Evolutionary conservation across 2,329 filamentous ascomycete genomes (phyloP).

Genomic region (Emydomyces testavorans): DNA sequence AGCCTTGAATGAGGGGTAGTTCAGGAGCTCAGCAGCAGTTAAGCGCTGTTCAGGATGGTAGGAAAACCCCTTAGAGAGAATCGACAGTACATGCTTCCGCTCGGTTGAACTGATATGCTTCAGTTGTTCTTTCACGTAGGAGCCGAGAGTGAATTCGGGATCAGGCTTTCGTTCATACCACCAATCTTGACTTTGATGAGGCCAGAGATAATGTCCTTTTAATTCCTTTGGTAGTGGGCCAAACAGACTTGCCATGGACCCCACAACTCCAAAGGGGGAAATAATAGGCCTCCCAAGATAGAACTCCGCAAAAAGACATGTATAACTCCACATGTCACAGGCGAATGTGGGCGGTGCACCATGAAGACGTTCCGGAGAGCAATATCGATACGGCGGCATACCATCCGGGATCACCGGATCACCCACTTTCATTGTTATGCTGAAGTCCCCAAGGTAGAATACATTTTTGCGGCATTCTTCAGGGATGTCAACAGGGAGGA

Average conservation of each 20-base stretch:
- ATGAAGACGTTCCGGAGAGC: conserved; percentile 23
- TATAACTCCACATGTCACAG: conserved; percentile 27
- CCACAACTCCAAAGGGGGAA: conserved; percentile 18
- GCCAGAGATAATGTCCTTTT: conserved; percentile 18
- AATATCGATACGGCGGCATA: conserved; percentile 11
- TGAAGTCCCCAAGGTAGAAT: conserved; percentile 25
- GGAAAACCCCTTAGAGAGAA: conserved; percentile 22
- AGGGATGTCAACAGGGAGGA: conserved; percentile 18
- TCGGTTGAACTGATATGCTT: conserved; percentile 5
- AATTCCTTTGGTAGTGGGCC: conserved; percentile 22
- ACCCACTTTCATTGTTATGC: conserved; percentile 20
- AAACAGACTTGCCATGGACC: conserved; percentile 18
- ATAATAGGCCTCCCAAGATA: conserved; percentile 19
- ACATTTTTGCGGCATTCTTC: conserved; percentile 18
- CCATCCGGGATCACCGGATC: conserved; percentile 1
- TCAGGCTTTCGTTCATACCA: conserved; percentile 22
- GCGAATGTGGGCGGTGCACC: conserved; percentile 19
- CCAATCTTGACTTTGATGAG: conserved; percentile 17
- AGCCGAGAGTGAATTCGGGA: background rate
- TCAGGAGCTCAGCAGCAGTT: conserved; percentile 22
- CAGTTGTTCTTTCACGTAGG: background rate
- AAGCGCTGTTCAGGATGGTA: conserved; percentile 20
- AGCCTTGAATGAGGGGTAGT: conserved; percentile 15
- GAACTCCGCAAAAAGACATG: conserved; percentile 22
- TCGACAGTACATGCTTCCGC: conserved; percentile 13